Percentiles rank a stretch among this genome's conserved stretches.
Conservation (phyloP, 805 yeast genomes). For the Saccharomycopsis fibuligera region DNA sequence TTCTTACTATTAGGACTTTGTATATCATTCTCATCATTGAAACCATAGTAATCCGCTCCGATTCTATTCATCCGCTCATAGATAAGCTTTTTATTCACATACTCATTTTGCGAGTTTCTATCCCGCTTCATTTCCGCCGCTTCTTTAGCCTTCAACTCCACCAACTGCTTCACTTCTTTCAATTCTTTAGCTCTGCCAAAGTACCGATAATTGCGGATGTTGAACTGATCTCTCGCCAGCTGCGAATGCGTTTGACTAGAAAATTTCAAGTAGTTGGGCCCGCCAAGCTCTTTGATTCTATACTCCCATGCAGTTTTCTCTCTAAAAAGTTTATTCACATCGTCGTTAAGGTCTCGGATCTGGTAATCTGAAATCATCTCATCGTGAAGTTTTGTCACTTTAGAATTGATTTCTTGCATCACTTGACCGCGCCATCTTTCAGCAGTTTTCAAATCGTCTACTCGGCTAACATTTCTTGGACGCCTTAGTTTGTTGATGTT, state of each 20-base stretch:
- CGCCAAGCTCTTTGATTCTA: slow-evolving; percentile 64
- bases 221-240: slow-evolving; percentile 23
- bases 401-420: slow-evolving; percentile 54
- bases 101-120: slow-evolving; percentile 20
- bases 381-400: slow-evolving; percentile 60
- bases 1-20: not conserved
- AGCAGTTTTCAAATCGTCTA: slow-evolving; percentile 53
- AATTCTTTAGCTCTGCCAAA: slow-evolving; percentile 81
- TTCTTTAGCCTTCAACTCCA: slow-evolving; percentile 31
- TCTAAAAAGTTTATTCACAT: slow-evolving; percentile 54
- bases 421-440: slow-evolving; percentile 64
- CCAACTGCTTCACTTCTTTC: slow-evolving; percentile 56
- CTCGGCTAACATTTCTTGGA: slow-evolving; percentile 53
- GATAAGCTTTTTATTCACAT: slow-evolving; percentile 23
- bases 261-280: slow-evolving; percentile 50
- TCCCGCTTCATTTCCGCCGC: slow-evolving; percentile 22
- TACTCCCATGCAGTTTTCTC: slow-evolving; percentile 78
- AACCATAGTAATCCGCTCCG: slow-evolving; percentile 39
- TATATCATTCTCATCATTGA: slow-evolving; percentile 27
- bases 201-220: slow-evolving; percentile 55
- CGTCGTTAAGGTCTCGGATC: slow-evolving; percentile 69
- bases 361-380: slow-evolving; percentile 49
- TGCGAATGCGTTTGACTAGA: slow-evolving; percentile 22
- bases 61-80: slow-evolving; percentile 27
- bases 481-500: slow-evolving; percentile 51